Evolutionary conservation across 179 eudicot genomes (phyloP).

Genomic region (Pouteria campechiana): DNA sequence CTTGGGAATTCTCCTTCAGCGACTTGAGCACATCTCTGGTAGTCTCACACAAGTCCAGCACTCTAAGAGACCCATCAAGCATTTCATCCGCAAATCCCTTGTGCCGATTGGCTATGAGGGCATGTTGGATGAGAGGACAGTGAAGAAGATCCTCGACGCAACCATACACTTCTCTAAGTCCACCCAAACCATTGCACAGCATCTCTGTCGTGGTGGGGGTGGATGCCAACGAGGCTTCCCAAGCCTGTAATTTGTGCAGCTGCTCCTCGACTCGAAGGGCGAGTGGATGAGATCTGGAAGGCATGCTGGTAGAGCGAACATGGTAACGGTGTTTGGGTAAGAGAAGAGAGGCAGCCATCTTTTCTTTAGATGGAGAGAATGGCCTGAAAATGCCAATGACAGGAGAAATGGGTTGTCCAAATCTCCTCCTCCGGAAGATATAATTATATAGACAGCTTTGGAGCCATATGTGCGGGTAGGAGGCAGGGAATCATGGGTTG

Average conservation of each 20-base stretch:
- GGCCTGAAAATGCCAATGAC: neutral
- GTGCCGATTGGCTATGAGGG: neutral
- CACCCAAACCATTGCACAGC: constrained; percentile 6
- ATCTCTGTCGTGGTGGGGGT: too few species aligned
- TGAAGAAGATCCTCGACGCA: constrained; percentile 1
- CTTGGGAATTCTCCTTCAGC: constrained; percentile 11
- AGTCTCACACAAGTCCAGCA: constrained; percentile 10
- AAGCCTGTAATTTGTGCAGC: constrained; percentile 5
- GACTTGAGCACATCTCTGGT: neutral
- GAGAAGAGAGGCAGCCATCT: constrained; percentile 1
- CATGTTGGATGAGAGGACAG: constrained; percentile 4
- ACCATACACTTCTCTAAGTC: constrained; percentile 10
- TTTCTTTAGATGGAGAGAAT: neutral
- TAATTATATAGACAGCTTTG: too few species aligned
- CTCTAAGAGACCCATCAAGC: constrained; percentile 5
- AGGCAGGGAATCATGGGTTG: too few species aligned
- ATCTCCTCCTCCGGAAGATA: too few species aligned
- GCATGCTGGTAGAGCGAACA: constrained; percentile 17
- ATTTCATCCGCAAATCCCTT: constrained; percentile 1
- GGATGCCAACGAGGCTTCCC: constrained; percentile 6
- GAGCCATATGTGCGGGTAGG: too few species aligned
- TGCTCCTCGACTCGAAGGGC: constrained; percentile 6
- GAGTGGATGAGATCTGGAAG: constrained; percentile 9
- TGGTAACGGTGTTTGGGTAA: constrained; percentile 12
- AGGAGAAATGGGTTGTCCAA: too few species aligned